Conservation (phyloP, 2,329 filamentous ascomycete genomes). For the Colletotrichum chlorophyti region DNA sequence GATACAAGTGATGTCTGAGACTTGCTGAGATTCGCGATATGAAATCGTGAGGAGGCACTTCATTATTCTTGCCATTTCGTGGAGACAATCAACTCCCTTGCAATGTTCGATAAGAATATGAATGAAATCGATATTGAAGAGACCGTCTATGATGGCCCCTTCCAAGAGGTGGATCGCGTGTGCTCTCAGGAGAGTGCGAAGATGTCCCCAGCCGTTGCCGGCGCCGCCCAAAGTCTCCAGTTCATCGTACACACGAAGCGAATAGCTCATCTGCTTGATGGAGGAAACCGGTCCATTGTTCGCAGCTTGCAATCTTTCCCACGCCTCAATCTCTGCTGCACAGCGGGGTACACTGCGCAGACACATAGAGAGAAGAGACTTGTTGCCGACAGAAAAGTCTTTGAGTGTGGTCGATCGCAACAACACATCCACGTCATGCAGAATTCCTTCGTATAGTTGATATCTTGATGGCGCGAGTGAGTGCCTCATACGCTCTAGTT, state of each 20-base stretch:
- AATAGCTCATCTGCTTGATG: slow-evolving; percentile 44
- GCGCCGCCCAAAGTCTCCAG: slow-evolving; percentile 51
- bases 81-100: slow-evolving; percentile 38
- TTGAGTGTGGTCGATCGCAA: slow-evolving; percentile 34
- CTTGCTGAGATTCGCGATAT: slow-evolving; percentile 41
- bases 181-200: slow-evolving; percentile 52
- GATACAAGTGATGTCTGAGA: not conserved
- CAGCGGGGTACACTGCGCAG: slow-evolving; percentile 55
- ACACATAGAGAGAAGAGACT: slow-evolving; percentile 56
- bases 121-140: slow-evolving; percentile 49
- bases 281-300: slow-evolving; percentile 43
- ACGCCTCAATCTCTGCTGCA: slow-evolving; percentile 51
- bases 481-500: slow-evolving; percentile 14
- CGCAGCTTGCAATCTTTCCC: slow-evolving; percentile 46
- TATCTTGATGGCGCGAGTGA: slow-evolving; percentile 33
- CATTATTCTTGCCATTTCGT: slow-evolving; percentile 51
- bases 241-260: slow-evolving; percentile 54
- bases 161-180: slow-evolving; percentile 52
- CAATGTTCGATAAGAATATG: slow-evolving; percentile 51
- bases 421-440: slow-evolving; percentile 39
- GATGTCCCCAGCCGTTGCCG: slow-evolving; percentile 51
- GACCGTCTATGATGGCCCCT: slow-evolving; percentile 47
- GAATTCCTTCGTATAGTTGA: slow-evolving; percentile 41
- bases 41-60: slow-evolving; percentile 40
- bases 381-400: slow-evolving; percentile 16